Conservation (phyloP, 805 yeast genomes). For the Suhomyces xylopsoci region DNA sequence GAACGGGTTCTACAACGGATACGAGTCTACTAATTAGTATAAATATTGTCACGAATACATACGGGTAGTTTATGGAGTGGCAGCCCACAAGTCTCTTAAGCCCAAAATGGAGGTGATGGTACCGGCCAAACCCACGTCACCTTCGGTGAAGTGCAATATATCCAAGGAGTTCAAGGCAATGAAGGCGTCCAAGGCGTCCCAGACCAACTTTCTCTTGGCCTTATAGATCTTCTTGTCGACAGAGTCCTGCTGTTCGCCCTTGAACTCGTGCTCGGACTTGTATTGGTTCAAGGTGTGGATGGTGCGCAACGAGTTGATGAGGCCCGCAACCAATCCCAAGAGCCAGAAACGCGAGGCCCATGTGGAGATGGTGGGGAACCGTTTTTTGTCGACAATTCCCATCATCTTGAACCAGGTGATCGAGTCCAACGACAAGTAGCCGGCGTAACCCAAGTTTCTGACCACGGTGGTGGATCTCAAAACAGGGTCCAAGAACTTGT, state of each 20-base stretch:
- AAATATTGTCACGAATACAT: not conserved
- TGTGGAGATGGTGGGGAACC: conserved; percentile 49
- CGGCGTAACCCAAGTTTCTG: conserved; percentile 60
- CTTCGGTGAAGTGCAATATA: conserved; percentile 64
- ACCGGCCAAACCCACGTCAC: conserved; percentile 82
- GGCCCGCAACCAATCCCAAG: conserved; percentile 60
- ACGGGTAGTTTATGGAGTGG: conserved; percentile 22
- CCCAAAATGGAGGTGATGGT: conserved; percentile 78
- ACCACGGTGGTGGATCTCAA: conserved; percentile 50
- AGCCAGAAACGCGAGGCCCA: conserved; percentile 77
- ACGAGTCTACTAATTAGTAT: not conserved
- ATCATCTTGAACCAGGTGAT: conserved; percentile 58
- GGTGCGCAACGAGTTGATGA: conserved; percentile 57
- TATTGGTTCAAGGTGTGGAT: conserved; percentile 26
- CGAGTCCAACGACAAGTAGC: conserved; percentile 62
- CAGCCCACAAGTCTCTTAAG: conserved; percentile 65
- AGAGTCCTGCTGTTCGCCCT: conserved; percentile 30
- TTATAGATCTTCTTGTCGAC: conserved; percentile 43
- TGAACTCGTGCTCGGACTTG: conserved; percentile 13
- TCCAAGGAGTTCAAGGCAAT: conserved; percentile 72
- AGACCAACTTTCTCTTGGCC: conserved; percentile 61
- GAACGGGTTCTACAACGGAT: conserved; percentile 31
- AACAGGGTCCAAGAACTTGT: conserved; percentile 64
- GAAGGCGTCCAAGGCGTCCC: conserved; percentile 73
- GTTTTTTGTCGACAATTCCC: conserved; percentile 50